A percentile compares a stretch with the other conserved stretches of the same genome.
Conservation (phyloP, 2,329 filamentous ascomycete species). For the Penicillium sp. region DNA sequence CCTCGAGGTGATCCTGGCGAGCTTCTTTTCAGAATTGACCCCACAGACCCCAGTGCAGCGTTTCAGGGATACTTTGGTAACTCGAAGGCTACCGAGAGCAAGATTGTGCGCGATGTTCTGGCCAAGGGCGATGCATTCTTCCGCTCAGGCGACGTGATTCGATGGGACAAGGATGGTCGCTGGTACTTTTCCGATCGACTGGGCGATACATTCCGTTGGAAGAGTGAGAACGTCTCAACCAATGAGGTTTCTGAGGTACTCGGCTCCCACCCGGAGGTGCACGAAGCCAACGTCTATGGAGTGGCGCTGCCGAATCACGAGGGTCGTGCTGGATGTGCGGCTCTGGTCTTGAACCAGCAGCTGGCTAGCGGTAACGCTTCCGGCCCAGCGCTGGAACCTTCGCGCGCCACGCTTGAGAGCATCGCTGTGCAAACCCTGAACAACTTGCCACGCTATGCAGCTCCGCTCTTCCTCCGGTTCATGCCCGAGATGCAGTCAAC, state of each 20-base stretch:
- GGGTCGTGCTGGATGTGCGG: conserved; percentile 69
- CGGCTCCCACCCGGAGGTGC: conserved; percentile 63
- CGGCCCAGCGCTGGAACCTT: conserved; percentile 25
- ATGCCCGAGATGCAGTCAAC: conserved; percentile 66
- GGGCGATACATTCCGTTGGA: conserved; percentile 58
- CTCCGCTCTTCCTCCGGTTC: conserved; percentile 74
- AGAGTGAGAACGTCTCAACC: conserved; percentile 80
- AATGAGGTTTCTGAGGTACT: conserved; percentile 77
- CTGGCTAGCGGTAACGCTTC: conserved; percentile 22
- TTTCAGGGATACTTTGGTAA: conserved; percentile 87
- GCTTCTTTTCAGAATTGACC: conserved; percentile 69
- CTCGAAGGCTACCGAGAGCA: conserved; percentile 66
- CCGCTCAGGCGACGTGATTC: conserved; percentile 77
- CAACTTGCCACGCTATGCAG: conserved; percentile 70
- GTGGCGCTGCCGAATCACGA: conserved; percentile 74
- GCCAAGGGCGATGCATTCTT: conserved; percentile 77
- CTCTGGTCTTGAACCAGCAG: conserved; percentile 60
- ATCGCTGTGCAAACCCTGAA: conserved; percentile 60
- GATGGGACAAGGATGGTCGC: conserved; percentile 68
- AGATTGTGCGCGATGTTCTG: conserved; percentile 73
- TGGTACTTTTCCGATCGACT: conserved; percentile 74
- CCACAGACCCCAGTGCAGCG: conserved; percentile 59
- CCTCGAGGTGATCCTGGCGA: conserved; percentile 68
- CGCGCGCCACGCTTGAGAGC: conserved; percentile 52
- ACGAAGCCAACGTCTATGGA: conserved; percentile 85